phyloP scores from a whole-genome alignment of 2,329 filamentous ascomycete species.

The Metarhizium humberi region DNA sequence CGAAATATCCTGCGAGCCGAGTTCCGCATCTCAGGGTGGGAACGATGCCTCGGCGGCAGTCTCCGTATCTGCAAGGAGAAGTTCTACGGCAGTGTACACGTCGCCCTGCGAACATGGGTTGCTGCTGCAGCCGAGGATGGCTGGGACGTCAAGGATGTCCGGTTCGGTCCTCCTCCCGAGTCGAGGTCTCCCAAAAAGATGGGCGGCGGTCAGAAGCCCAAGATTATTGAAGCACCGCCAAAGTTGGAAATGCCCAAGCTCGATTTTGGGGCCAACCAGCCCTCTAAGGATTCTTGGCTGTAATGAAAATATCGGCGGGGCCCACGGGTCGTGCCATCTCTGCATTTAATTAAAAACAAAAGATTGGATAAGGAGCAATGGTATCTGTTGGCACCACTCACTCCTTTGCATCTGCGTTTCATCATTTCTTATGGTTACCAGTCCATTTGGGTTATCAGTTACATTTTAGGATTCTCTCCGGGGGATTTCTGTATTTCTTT shows the following conservation, averaged over 20 bases:
- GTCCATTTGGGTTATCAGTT: conserved; percentile 2
- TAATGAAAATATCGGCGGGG: conserved; percentile 4
- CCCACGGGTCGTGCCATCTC: background rate
- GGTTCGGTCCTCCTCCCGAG: conserved; percentile 52
- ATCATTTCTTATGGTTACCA: conserved; percentile 2
- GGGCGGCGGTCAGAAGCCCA: conserved; percentile 30
- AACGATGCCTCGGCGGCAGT: conserved; percentile 77
- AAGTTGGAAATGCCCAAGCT: conserved; percentile 52
- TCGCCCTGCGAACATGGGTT: conserved; percentile 82
- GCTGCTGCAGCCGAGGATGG: conserved; percentile 77
- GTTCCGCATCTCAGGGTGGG: conserved; percentile 77
- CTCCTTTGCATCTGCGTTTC: conserved; percentile 5
- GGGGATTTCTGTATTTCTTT: conserved; percentile 10
- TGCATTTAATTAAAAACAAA: background rate
- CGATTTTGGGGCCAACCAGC: conserved; percentile 34
- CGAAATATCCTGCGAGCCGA: conserved; percentile 73
- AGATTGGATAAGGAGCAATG: background rate
- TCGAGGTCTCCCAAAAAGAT: conserved; percentile 21
- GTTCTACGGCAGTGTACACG: conserved; percentile 88
- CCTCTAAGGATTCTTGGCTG: conserved; percentile 23
- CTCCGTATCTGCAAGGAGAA: conserved; percentile 94
- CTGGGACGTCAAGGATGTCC: conserved; percentile 75
- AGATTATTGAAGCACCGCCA: conserved; percentile 42
- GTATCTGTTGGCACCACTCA: background rate
- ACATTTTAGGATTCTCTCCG: conserved; percentile 7